These are phyloP conservation scores for Achlya hypogyna DNA, from an alignment of 352 stramenopile species.

Conservation along the genomic window DNA sequence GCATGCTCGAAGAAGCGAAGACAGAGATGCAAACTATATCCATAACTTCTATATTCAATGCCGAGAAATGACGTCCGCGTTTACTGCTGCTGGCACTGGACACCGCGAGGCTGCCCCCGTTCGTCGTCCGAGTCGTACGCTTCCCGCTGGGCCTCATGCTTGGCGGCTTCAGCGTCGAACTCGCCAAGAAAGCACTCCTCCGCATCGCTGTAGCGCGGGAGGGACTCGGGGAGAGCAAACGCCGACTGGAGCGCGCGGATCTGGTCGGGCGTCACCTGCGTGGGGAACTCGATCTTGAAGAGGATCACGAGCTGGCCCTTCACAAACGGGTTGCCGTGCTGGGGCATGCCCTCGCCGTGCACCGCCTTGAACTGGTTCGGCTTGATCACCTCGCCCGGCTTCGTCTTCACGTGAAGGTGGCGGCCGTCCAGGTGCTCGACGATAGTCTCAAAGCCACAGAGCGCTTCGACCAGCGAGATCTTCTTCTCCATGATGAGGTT, in stretches of 20 bases:
- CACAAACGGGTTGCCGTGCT: constrained; percentile 95
- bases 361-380: constrained; percentile 92
- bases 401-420: constrained; percentile 88
- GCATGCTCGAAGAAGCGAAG: too few relatives aligned
- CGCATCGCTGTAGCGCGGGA: constrained; percentile 38
- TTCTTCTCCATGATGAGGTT: constrained; percentile 96
- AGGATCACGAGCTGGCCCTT: constrained; percentile 97
- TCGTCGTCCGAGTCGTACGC: constrained; percentile 91
- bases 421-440: constrained; percentile 90
- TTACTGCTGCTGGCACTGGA: constrained; percentile 87
- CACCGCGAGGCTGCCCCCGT: constrained; percentile 76
- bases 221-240: constrained; percentile 40
- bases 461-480: constrained; percentile 90
- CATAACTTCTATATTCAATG: too few relatives aligned
- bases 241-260: constrained; percentile 58
- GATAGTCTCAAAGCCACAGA: constrained; percentile 87
- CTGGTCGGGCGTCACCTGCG: constrained; percentile 77
- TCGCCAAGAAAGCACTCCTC: constrained; percentile 84
- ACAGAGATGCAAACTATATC: too few relatives aligned
- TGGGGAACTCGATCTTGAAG: constrained; percentile 96
- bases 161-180: constrained; percentile 87
- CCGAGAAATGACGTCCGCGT: too few relatives aligned
- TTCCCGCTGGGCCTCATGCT: constrained; percentile 62
- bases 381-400: constrained; percentile 90
- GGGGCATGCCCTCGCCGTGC: constrained; percentile 96